Conservation (phyloP, 106 monocot species). For the Hemerocallis citrina region DNA sequence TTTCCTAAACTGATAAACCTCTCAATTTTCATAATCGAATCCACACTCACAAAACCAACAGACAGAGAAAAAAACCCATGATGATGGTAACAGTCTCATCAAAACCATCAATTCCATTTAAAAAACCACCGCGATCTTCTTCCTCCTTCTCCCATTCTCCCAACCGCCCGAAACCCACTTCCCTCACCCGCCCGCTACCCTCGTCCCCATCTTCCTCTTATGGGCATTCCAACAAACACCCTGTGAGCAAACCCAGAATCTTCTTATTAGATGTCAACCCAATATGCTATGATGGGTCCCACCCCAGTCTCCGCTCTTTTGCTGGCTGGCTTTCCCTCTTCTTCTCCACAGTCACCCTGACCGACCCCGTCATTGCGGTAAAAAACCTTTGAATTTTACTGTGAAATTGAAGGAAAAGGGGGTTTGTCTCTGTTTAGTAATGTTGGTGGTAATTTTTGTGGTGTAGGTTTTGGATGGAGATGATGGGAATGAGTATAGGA, state of each 20-base stretch:
- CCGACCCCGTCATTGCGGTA: conserved; percentile 77
- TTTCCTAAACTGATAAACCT: no score
- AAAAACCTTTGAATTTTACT: conserved; percentile 9
- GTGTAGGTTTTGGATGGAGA: conserved; percentile 87
- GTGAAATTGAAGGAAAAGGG: no score
- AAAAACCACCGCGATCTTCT: not conserved
- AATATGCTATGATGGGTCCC: conserved; percentile 61
- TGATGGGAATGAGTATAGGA: conserved; percentile 67
- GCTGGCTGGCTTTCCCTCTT: conserved; percentile 70
- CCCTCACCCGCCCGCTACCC: not conserved
- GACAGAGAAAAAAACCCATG: no score
- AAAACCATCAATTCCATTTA: no score
- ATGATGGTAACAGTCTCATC: no score
- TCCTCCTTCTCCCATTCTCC: not conserved
- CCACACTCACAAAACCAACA: no score
- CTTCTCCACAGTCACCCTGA: conserved; percentile 67
- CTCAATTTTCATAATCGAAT: no score
- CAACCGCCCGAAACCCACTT: no score
- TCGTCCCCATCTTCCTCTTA: not conserved
- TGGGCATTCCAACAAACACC: conserved; percentile 24
- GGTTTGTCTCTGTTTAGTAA: not conserved
- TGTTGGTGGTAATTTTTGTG: not conserved
- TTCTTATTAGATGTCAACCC: conserved; percentile 91
- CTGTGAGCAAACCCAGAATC: conserved; percentile 19
- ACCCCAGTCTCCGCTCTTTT: conserved; percentile 58